Evolutionary conservation across 192 early-diverging fungal species (phyloP), one percentile per base, ranked within the genome.

Genomic region (Rhizophagus sp.): DNA sequence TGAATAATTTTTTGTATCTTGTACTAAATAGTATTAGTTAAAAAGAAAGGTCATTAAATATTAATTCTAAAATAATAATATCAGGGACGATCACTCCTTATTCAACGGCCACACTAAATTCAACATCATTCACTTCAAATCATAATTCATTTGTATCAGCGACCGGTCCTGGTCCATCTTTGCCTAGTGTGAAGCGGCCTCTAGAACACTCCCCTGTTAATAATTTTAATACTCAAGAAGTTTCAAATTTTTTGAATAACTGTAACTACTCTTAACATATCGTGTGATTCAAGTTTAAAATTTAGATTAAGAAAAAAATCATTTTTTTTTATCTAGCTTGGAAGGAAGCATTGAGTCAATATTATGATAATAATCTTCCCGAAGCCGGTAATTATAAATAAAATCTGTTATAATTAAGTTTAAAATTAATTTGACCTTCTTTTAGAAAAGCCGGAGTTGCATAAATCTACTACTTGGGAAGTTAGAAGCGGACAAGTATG

Each of bases 171-270:
- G 66, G 66, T 4, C 66, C 66, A 70, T 39, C 68, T 70, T 44
- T 70, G 36, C 68, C 68, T 41, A 70, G 68, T 34, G 36, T 70
- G 30, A 62, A 68, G 39, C 68, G 41, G 10, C 6, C 49, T 33
- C 47, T 41, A 13, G 68, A 79, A 70, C 78, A 79, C 62, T n/a
- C 62, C 49, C 69, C 78, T 30, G 67, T 79, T 24, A 79, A 79
- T 71, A 69, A 71, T 12, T 79, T 79, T 36, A 79, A 79, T 62
- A 44, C 78, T 24, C 33, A 33, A 52, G 78, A 79, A 79, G 78
- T 79, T 79, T 47, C 66, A 19, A 15, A 44, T 68, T 79, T 50
- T 79, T 57, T 79, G 25, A 79, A 71, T 79, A 79, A 61, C 17
- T 41, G 78, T 79, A 71, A 62, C 44, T 47, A 47, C 1, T 47